Base-by-base conservation (phyloP, 352 stramenopile genomes). In the Pythium grandisporangium region DNA sequence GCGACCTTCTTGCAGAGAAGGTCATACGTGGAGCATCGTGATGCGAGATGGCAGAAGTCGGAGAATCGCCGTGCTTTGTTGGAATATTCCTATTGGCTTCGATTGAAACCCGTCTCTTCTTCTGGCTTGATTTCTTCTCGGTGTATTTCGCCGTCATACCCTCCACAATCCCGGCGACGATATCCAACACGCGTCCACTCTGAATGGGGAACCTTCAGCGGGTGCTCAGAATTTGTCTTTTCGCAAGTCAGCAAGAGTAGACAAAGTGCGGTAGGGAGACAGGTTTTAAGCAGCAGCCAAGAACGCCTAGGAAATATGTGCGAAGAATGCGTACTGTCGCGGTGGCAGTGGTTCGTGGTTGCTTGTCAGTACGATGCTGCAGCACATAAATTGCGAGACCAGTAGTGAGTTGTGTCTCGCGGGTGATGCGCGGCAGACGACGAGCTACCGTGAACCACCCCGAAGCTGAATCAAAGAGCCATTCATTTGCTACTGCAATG, bases 201-300 rank as follows among this genome's bases (percentile, higher is more conserved):
- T 82, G 68, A 21, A 88, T 83, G 2, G 74, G 74, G 41, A 91
- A 89, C 50, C n/a, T 87, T 84, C 11, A 87, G 52, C n/a, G 76
- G 76, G 5, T 65, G 61, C 51, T 90, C 76, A 22, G 70, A 87
- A 55, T 63, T 80, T 39, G n/a, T 60, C 53, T 23, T 57, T 30
- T 14, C 43, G 14, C 27, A 32, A 13, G 45, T n/a, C n/a, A n/a
- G n/a, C n/a, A n/a, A n/a, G n/a, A n/a, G n/a, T n/a, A n/a, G n/a
- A n/a, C n/a, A n/a, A n/a, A n/a, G n/a, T n/a, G n/a, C n/a, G n/a
- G n/a, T n/a, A n/a, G n/a, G n/a, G n/a, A n/a, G n/a, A n/a, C n/a
- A n/a, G n/a, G n/a, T n/a, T n/a, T n/a, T n/a, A n/a, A n/a, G n/a
- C n/a, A n/a, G n/a, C n/a, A n/a, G n/a, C n/a, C n/a, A n/a, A n/a